Evolutionary conservation across 192 early-diverging fungal genomes (phyloP).

Genomic region (Dissophora ornata): DNA sequence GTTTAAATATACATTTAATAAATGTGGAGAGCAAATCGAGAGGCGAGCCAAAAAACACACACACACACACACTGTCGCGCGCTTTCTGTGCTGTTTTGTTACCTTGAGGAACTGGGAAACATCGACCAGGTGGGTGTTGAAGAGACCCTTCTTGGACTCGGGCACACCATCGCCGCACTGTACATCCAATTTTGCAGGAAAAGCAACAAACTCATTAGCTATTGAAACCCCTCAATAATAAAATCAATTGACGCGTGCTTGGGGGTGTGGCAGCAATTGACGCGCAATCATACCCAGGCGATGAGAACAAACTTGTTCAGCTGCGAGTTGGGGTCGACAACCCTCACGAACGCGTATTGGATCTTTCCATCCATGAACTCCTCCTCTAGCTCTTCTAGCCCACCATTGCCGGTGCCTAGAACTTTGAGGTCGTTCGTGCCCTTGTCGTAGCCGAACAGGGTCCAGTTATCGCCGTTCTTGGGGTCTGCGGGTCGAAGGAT

Average conservation of each 20-base stretch:
- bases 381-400: constrained; percentile 88
- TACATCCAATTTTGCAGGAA: background rate
- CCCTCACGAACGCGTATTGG: constrained; percentile 87
- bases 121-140: constrained; percentile 84
- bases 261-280: too few relatives aligned
- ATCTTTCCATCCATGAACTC: constrained; percentile 93
- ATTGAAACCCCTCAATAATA: too few relatives aligned
- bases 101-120: constrained; percentile 83
- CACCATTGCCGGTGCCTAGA: constrained; percentile 72
- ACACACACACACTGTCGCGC: background rate
- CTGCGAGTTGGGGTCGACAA: constrained; percentile 86
- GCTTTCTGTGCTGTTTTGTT: constrained; percentile 14
- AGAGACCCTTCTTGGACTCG: constrained; percentile 89
- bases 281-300: constrained; percentile 75
- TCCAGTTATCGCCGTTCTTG: constrained; percentile 69
- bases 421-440: constrained; percentile 74
- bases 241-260: too few relatives aligned
- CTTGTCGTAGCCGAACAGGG: constrained; percentile 80
- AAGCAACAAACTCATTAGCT: background rate
- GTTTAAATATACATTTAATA: background rate
- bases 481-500: constrained; percentile 66
- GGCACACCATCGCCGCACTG: constrained; percentile 95
- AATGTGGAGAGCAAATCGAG: background rate
- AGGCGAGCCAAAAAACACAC: background rate
- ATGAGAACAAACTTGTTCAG: constrained; percentile 94